These are phyloP conservation scores for Mycena sp. DNA, from an alignment of 1,284 basidiomycete species.

Conservation along the genomic window DNA sequence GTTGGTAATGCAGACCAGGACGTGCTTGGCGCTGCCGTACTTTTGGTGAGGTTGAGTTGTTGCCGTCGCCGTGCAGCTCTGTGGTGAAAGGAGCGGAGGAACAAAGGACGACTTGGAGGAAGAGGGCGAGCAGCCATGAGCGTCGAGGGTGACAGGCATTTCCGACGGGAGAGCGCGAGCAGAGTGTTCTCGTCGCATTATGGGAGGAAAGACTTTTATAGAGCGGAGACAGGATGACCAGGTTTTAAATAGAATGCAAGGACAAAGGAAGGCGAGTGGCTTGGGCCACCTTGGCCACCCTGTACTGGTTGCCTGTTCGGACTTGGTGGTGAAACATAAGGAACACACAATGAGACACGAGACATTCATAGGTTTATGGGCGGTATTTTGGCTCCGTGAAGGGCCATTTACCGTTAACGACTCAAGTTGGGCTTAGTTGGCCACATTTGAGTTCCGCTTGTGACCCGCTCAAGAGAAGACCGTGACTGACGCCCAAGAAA, in stretches of 20 bases:
- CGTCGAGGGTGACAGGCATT: constrained; percentile 20
- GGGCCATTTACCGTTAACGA: too few relatives aligned
- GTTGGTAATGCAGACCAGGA: constrained; percentile 21
- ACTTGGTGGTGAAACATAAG: neutral
- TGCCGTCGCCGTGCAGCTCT: constrained; percentile 1
- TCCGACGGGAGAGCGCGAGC: neutral
- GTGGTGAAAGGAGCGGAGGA: constrained; percentile 9
- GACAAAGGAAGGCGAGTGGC: constrained; percentile 13
- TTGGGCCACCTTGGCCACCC: constrained; percentile 7
- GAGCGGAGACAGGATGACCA: neutral
- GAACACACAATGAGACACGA: neutral
- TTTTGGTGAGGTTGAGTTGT: neutral
- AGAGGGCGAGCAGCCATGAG: constrained; percentile 16
- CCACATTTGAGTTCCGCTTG: too few relatives aligned
- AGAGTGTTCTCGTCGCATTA: neutral
- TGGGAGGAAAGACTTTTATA: neutral
- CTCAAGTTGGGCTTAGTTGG: too few relatives aligned
- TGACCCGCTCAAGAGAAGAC: too few relatives aligned
- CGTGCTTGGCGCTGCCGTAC: constrained; percentile 20
- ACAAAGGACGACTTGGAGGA: constrained; percentile 10
- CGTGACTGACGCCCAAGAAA: too few relatives aligned
- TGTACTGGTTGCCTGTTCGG: neutral
- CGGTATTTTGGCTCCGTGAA: too few relatives aligned
- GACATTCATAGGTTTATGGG: too few relatives aligned
- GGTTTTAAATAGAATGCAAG: constrained; percentile 8